These are phyloP conservation scores for Neurospora sp. DNA, from an alignment of 495 filamentous ascomycete species.

Conservation along the genomic window DNA sequence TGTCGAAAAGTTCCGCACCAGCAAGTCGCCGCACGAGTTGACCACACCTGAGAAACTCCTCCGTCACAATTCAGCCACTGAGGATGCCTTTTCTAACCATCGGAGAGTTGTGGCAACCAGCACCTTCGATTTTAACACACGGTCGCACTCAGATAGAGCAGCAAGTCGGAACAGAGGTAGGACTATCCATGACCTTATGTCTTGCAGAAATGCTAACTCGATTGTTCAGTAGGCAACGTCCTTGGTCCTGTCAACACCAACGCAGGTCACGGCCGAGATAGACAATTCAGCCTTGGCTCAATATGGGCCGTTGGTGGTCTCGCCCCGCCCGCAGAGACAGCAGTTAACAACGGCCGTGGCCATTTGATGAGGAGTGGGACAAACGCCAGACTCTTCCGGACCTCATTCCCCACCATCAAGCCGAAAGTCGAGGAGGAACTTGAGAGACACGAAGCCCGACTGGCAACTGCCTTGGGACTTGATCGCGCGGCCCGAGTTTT, in stretches of 20 bases:
- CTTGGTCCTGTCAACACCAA: conserved; percentile 24
- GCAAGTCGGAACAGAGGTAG: conserved; percentile 20
- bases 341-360: conserved; percentile 51
- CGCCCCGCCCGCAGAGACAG: conserved; percentile 37
- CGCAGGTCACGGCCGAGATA: conserved; percentile 9
- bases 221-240: conserved; percentile 22
- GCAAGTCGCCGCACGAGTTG: conserved; percentile 51
- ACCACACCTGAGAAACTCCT: conserved; percentile 51
- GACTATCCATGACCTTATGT: not conserved
- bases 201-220: not conserved
- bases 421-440: conserved; percentile 45
- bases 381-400: conserved; percentile 64
- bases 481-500: conserved; percentile 57
- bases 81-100: conserved; percentile 57
- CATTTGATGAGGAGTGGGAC: conserved; percentile 57
- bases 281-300: conserved; percentile 53
- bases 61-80: conserved; percentile 43
- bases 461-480: conserved; percentile 78
- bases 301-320: conserved; percentile 77
- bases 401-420: conserved; percentile 46
- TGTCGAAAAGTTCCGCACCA: conserved; percentile 51
- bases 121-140: conserved; percentile 10
- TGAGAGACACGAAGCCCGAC: conserved; percentile 60
- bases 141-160: conserved; percentile 22
- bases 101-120: conserved; percentile 30